Evolutionary conservation across 176 grass and related monocot genomes (phyloP).

Genomic region (sorghum (Sorghum bicolor)): DNA sequence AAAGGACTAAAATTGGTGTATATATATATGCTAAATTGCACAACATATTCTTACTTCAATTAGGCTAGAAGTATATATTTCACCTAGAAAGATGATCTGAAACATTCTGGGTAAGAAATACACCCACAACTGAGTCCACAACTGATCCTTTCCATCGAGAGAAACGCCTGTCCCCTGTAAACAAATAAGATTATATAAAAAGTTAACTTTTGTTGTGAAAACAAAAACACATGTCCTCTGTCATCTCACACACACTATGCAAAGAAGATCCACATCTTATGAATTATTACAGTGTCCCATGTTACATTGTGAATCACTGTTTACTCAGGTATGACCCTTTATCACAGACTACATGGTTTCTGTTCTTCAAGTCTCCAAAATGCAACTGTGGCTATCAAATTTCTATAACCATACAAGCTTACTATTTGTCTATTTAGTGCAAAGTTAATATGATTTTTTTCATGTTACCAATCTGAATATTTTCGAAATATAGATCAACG

Average conservation of each 20-base stretch:
- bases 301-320: conserved; percentile 23
- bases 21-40: conserved; percentile 1
- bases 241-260: background rate
- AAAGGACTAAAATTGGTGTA: background rate
- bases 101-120: conserved; percentile 95
- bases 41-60: conserved; percentile 9
- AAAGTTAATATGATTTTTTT: background rate
- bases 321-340: background rate
- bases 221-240: background rate
- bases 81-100: conserved; percentile 94
- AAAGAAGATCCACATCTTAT: conserved; percentile 10
- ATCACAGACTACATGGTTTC: background rate
- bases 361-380: background rate
- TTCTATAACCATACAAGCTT: background rate
- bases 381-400: background rate
- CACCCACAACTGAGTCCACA: conserved; percentile 82
- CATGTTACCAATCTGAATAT: conserved; percentile 10
- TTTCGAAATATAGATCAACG: conserved; percentile 10
- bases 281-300: background rate
- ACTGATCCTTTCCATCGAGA: conserved; percentile 92
- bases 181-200: conserved; percentile 25
- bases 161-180: conserved; percentile 76
- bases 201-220: background rate
- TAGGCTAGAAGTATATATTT: conserved; percentile 23
- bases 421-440: background rate